Base-by-base conservation (phyloP, 2,329 filamentous ascomycete species). In the Ceratocystis cacaofunesta region DNA sequence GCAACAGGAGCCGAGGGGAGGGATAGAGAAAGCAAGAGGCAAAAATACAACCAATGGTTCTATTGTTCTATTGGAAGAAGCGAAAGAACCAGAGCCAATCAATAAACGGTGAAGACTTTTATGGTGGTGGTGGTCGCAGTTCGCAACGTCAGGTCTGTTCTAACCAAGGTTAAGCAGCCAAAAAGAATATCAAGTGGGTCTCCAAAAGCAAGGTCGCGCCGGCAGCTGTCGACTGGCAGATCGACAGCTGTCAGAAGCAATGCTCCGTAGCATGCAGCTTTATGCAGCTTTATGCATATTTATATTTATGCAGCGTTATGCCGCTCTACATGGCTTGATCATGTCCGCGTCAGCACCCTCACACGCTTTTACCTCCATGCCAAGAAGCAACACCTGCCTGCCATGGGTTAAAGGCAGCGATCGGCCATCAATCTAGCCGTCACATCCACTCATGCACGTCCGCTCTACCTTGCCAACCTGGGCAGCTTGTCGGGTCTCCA, bases 91-190 rank as follows among this genome's bases (percentile, higher is more conserved):
- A 19, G 10, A 12, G n/a, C 48, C n/a, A 25, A 52, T 52, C 10
- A n/a, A 25, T 52, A 8, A 12, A 32, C 17, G 7, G 30, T 36
- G 55, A 58, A 58, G 55, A 58, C 55, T 58, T 58, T 58, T 58
- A 32, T 58, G 25, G 12, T 58, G 55, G 55, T 58, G 55, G 12
- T 58, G 36, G 55, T 58, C 55, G 55, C 55, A 58, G 32, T 58
- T 58, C 55, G 55, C 55, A 58, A 58, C 28, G 6, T 36, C 55
- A 58, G n/a, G 55, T 58, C 32, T 19, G 15, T 58, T 30, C n/a
- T n/a, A n/a, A n/a, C 25, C 55, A 58, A 58, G 32, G 55, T 58
- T 58, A 36, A n/a, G 28, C 55, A n/a, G 52, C 52, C 52, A n/a
- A 36, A 32, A 58, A 32, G 6, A 32, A 30, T 32, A 58, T 32